phyloP scores from a whole-genome alignment of 2,329 filamentous ascomycete genomes.

The Tolypocladium album region DNA sequence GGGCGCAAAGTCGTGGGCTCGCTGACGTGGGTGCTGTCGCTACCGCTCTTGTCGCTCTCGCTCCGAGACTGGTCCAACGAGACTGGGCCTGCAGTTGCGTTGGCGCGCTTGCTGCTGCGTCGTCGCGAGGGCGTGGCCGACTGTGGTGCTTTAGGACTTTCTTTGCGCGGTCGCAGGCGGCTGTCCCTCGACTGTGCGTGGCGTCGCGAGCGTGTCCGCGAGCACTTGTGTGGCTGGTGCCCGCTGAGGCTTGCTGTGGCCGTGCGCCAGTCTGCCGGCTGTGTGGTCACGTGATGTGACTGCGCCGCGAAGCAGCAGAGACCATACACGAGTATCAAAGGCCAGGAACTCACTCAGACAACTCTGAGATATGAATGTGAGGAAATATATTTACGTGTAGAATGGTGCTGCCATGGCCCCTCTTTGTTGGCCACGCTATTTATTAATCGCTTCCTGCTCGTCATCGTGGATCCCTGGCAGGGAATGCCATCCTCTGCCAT shows the following conservation, averaged over 20 bases:
- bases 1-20: not conserved
- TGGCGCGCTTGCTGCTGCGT: not conserved
- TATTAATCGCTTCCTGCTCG: not conserved
- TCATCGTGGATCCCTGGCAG: not conserved
- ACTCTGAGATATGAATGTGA: not conserved
- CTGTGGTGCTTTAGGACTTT: conserved; percentile 6
- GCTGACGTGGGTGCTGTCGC: not conserved
- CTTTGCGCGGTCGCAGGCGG: conserved; percentile 13
- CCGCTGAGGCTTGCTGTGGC: conserved; percentile 3
- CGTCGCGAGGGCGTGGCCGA: conserved; percentile 11
- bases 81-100: not conserved
- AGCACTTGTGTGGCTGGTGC: not conserved
- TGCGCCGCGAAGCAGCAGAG: no score
- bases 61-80: not conserved
- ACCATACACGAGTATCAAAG: no score
- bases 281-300: no score
- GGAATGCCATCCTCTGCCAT: not conserved
- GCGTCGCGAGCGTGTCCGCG: conserved; percentile 9
- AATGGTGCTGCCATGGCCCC: not conserved
- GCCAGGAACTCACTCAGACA: no score
- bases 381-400: not conserved
- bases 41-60: not conserved
- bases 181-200: conserved; percentile 7
- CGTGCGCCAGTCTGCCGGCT: no score
- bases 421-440: not conserved